These are phyloP conservation scores for Ophiocordyceps sinensis DNA, from an alignment of 2,329 filamentous ascomycete species.

Conservation along the genomic window DNA sequence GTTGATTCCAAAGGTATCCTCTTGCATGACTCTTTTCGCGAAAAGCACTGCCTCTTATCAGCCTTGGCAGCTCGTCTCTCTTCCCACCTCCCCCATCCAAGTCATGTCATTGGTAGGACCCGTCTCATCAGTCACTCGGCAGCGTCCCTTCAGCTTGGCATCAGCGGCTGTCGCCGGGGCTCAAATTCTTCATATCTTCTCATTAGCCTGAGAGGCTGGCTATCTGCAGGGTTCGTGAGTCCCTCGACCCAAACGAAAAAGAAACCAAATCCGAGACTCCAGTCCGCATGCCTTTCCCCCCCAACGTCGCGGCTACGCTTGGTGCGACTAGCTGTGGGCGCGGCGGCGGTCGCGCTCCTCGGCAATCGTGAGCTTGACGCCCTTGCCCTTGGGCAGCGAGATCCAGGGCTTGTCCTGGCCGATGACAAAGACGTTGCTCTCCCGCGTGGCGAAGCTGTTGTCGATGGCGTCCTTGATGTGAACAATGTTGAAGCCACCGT, in stretches of 20 bases:
- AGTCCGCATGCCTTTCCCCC: slow-evolving; percentile 21
- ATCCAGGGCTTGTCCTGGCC: slow-evolving; percentile 98
- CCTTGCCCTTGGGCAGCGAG: slow-evolving; percentile 99
- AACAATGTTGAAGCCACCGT: slow-evolving; percentile 99
- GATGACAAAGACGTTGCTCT: slow-evolving; percentile 99
- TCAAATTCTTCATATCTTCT: slow-evolving; percentile 18
- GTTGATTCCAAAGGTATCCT: no score
- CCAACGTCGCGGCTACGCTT: slow-evolving; percentile 16
- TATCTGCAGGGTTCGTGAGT: slow-evolving; percentile 17
- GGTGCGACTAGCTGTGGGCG: slow-evolving; percentile 42
- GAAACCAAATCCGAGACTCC: slow-evolving; percentile 25
- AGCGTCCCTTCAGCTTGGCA: not conserved
- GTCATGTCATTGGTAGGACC: not conserved
- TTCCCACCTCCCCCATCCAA: not conserved
- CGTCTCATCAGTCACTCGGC: no score
- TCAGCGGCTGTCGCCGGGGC: not conserved
- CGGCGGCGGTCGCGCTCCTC: slow-evolving; percentile 98
- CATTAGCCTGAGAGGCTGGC: slow-evolving; percentile 20
- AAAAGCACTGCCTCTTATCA: no score
- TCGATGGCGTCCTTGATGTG: slow-evolving; percentile 99
- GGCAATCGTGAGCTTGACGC: slow-evolving; percentile 98
- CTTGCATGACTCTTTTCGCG: no score
- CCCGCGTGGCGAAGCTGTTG: slow-evolving; percentile 98
- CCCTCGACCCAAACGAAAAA: slow-evolving; percentile 14
- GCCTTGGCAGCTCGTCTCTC: no score